These are phyloP conservation scores for Kuraishia capsulata DNA, from an alignment of 805 yeast genomes.

Conservation along the genomic window DNA sequence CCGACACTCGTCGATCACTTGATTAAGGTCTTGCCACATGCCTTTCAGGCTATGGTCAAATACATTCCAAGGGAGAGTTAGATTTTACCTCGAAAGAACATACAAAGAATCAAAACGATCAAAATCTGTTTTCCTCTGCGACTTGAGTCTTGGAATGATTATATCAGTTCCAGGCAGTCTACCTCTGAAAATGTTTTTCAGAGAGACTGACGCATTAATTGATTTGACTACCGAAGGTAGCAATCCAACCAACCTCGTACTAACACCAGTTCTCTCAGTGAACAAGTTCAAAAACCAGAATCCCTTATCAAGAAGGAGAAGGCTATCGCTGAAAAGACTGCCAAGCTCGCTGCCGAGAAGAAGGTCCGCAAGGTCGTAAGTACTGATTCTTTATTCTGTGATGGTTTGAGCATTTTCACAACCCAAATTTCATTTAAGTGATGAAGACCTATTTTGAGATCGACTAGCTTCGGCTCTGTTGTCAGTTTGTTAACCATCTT, in stretches of 20 bases:
- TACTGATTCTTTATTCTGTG: conserved; percentile 21
- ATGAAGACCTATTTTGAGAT: conserved; percentile 41
- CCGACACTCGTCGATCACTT: too few relatives aligned
- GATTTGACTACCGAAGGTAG: too few relatives aligned
- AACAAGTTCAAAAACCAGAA: conserved; percentile 62
- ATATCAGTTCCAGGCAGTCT: background rate
- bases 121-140: background rate
- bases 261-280: background rate
- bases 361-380: conserved; percentile 75
- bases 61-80: conserved; percentile 1
- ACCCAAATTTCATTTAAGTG: conserved; percentile 13
- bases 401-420: too few relatives aligned
- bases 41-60: conserved; percentile 1
- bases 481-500: conserved; percentile 77
- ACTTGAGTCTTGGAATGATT: too few relatives aligned
- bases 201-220: too few relatives aligned
- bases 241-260: background rate
- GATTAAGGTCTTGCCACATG: background rate
- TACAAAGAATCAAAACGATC: too few relatives aligned
- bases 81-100: too few relatives aligned
- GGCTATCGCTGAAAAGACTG: conserved; percentile 69
- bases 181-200: too few relatives aligned
- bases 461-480: conserved; percentile 68
- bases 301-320: conserved; percentile 75
- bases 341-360: conserved; percentile 74